A percentile compares a stretch with the other conserved stretches of the same genome.
These are phyloP conservation scores for Mayamaea pseudoterrestris DNA, from an alignment of 108 stramenopile genomes.

Conservation along the genomic window DNA sequence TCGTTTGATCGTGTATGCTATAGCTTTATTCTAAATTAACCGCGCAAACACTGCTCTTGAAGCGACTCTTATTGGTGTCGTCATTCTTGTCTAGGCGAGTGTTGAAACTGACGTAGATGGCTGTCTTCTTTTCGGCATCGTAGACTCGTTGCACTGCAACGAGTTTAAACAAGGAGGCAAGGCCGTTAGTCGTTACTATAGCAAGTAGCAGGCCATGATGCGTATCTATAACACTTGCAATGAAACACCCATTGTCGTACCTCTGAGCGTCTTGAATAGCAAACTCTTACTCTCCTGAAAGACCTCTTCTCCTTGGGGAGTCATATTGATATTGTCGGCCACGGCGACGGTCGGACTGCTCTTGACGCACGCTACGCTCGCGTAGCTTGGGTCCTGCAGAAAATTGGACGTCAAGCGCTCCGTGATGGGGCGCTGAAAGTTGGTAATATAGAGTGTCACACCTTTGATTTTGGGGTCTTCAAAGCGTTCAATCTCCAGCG, in stretches of 20 bases:
- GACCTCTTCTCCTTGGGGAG: slow-evolving; percentile 69
- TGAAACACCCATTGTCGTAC: too few species aligned
- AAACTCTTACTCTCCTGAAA: slow-evolving; percentile 74
- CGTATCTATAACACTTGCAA: too few species aligned
- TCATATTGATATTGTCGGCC: slow-evolving; percentile 62
- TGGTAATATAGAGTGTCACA: slow-evolving; percentile 76
- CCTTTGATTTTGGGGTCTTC: slow-evolving; percentile 77
- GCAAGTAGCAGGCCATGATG: too few species aligned
- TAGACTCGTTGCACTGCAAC: slow-evolving; percentile 76
- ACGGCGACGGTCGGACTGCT: slow-evolving; percentile 42
- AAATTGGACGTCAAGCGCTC: slow-evolving; percentile 67
- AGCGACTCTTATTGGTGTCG: slow-evolving; percentile 80
- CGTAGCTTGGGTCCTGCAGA: slow-evolving; percentile 76
- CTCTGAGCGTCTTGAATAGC: too few species aligned
- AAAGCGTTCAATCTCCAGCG: slow-evolving; percentile 60
- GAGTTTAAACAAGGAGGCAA: too few species aligned
- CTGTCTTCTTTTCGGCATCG: slow-evolving; percentile 68
- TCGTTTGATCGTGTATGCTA: too few species aligned
- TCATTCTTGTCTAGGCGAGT: slow-evolving; percentile 79
- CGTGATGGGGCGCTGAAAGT: slow-evolving; percentile 84
- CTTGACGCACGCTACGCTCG: slow-evolving; percentile 70
- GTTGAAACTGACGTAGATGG: slow-evolving; percentile 82
- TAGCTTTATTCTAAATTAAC: slow-evolving; percentile 44
- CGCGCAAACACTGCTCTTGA: slow-evolving; percentile 71
- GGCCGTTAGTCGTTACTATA: too few species aligned